phyloP scores from a whole-genome alignment of 2,329 filamentous ascomycete genomes.

The Phyllosticta ampelicida region DNA sequence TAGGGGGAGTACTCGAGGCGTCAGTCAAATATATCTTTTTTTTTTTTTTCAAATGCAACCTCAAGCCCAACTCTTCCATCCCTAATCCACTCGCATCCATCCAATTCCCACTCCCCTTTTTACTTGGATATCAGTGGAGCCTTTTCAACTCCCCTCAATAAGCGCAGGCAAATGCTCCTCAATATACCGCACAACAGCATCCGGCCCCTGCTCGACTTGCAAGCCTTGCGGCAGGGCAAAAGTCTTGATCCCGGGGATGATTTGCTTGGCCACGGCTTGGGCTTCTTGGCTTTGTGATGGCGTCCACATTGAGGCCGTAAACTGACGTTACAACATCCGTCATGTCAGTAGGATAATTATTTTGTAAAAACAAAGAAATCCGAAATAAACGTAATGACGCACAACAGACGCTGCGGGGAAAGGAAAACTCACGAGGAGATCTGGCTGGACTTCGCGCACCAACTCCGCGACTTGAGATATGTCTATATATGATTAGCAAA shows the following conservation, averaged over 20 bases:
- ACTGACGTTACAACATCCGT: conserved; percentile 29
- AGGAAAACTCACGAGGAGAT: not conserved
- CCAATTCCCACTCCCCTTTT: not conserved
- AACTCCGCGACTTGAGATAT: no score
- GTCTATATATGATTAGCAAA: no score
- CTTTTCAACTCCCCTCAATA: conserved; percentile 4
- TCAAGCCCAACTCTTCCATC: no score
- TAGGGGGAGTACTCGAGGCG: no score
- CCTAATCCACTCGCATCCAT: no score
- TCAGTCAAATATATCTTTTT: no score
- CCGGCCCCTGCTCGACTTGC: conserved; percentile 43
- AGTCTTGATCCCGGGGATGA: conserved; percentile 40
- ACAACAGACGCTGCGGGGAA: no score
- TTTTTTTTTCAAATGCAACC: no score
- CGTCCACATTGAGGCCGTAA: conserved; percentile 52
- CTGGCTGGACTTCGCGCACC: no score
- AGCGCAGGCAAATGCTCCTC: conserved; percentile 31
- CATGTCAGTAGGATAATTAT: not conserved
- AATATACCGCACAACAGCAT: conserved; percentile 45
- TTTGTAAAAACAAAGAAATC: conserved; percentile 3
- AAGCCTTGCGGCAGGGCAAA: conserved; percentile 45
- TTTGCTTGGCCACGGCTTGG: conserved; percentile 32
- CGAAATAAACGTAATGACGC: no score
- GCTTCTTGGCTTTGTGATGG: conserved; percentile 39
- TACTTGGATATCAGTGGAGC: no score